Conservation (phyloP, 805 yeast species). For the Pichia phayaonensis region DNA sequence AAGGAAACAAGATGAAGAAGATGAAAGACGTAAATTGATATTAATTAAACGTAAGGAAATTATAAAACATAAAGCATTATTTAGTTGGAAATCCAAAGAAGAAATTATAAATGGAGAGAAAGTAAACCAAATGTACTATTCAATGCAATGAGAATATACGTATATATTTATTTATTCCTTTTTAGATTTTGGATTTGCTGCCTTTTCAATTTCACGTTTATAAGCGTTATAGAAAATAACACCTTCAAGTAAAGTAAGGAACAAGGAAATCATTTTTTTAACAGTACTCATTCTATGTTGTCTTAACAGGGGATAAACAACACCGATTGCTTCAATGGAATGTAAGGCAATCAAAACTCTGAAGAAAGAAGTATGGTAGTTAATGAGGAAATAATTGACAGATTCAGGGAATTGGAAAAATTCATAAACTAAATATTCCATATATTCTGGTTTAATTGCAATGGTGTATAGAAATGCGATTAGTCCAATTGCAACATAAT, state of each 20-base stretch:
- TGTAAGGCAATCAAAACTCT: conserved; percentile 36
- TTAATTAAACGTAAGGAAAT: conserved; percentile 28
- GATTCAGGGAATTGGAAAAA: conserved; percentile 6
- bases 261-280: conserved; percentile 43
- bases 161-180: not conserved
- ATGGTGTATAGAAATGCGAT: conserved; percentile 3
- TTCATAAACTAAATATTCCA: conserved; percentile 3
- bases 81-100: conserved; percentile 32
- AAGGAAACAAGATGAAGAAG: conserved; percentile 24
- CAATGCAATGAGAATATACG: conserved; percentile 10
- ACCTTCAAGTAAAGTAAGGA: conserved; percentile 57
- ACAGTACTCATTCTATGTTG: conserved; percentile 55
- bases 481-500: conserved; percentile 24
- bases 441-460: conserved; percentile 9
- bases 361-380: conserved; percentile 10
- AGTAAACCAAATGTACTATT: conserved; percentile 14
- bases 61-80: conserved; percentile 38
- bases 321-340: conserved; percentile 37
- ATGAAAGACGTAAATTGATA: conserved; percentile 15
- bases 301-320: conserved; percentile 42
- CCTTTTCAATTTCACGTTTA: conserved; percentile 9
- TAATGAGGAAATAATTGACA: conserved; percentile 6
- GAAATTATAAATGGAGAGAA: conserved; percentile 12
- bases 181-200: conserved; percentile 13
- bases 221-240: conserved; percentile 42